These are phyloP conservation scores for Nemania bipapillata DNA, from an alignment of 2,329 filamentous ascomycete species.

Conservation along the genomic window DNA sequence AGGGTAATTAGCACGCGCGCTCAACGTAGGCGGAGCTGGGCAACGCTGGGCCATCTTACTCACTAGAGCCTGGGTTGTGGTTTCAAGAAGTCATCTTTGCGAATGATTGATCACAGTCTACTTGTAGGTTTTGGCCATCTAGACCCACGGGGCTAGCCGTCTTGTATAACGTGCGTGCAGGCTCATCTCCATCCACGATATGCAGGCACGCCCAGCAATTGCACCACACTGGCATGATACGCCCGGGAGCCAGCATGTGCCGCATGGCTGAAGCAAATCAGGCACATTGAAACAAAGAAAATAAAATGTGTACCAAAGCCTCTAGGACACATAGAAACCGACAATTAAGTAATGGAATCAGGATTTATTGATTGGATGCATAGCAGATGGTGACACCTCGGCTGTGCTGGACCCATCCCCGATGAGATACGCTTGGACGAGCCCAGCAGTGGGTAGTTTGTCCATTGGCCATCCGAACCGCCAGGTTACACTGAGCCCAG, in stretches of 20 bases:
- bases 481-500: conserved; percentile 28
- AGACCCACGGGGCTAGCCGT: conserved; percentile 17
- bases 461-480: conserved; percentile 29
- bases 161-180: conserved; percentile 29
- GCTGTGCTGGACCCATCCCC: conserved; percentile 34
- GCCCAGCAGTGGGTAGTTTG: conserved; percentile 8
- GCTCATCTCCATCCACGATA: neutral
- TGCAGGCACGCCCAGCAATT: conserved; percentile 18
- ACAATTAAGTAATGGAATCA: conserved; percentile 40
- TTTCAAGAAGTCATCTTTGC: conserved; percentile 29
- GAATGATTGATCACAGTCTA: conserved; percentile 9
- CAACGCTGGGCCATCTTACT: conserved; percentile 28
- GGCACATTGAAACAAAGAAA: conserved; percentile 17
- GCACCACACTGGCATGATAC: conserved; percentile 27
- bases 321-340: conserved; percentile 39
- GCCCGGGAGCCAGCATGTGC: conserved; percentile 19
- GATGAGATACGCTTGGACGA: conserved; percentile 19
- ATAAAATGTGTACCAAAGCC: conserved; percentile 38
- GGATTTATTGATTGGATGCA: conserved; percentile 47
- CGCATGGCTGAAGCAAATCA: conserved; percentile 28
- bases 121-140: conserved; percentile 3
- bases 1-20: conserved; percentile 32
- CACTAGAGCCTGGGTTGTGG: conserved; percentile 31
- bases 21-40: conserved; percentile 17
- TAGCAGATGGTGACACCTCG: conserved; percentile 43